Percentiles rank a stretch among this genome's conserved stretches.
phyloP scores from a whole-genome alignment of 768 basidiomycete species.

The Mycena kentingensis region DNA sequence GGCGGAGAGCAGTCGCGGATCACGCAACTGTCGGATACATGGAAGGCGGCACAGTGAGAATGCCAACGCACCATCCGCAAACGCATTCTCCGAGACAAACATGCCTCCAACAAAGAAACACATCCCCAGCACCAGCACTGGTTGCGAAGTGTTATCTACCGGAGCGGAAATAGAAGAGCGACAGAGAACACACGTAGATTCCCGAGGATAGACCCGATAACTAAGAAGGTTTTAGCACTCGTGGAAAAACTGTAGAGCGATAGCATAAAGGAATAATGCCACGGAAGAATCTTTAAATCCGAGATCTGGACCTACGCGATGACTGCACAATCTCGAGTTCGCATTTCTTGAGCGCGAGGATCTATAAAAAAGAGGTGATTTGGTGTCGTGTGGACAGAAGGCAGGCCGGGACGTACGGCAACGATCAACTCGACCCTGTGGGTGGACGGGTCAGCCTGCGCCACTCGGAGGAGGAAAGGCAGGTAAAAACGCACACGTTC shows the following conservation, averaged over 20 bases:
- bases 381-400: neutral
- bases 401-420: slow-evolving; percentile 42
- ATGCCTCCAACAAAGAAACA: slow-evolving; percentile 66
- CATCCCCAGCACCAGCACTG: slow-evolving; percentile 66
- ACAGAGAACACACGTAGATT: slow-evolving; percentile 49
- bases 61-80: slow-evolving; percentile 50
- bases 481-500: slow-evolving; percentile 13
- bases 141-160: neutral
- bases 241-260: neutral
- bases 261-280: no score
- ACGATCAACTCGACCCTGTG: slow-evolving; percentile 48
- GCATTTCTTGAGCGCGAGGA: slow-evolving; percentile 23
- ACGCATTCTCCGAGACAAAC: slow-evolving; percentile 57
- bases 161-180: neutral
- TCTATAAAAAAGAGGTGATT: slow-evolving; percentile 1
- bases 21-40: neutral
- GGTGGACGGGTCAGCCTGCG: neutral
- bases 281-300: no score
- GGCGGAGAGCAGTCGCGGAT: no score
- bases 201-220: slow-evolving; percentile 64
- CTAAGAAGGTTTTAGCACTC: slow-evolving; percentile 29
- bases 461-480: neutral
- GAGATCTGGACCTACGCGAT: slow-evolving; percentile 57
- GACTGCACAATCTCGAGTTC: slow-evolving; percentile 63
- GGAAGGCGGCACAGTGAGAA: slow-evolving; percentile 5